Conservation (phyloP, 768 basidiomycete species). For the Boletus pseudo-olivaceus region DNA sequence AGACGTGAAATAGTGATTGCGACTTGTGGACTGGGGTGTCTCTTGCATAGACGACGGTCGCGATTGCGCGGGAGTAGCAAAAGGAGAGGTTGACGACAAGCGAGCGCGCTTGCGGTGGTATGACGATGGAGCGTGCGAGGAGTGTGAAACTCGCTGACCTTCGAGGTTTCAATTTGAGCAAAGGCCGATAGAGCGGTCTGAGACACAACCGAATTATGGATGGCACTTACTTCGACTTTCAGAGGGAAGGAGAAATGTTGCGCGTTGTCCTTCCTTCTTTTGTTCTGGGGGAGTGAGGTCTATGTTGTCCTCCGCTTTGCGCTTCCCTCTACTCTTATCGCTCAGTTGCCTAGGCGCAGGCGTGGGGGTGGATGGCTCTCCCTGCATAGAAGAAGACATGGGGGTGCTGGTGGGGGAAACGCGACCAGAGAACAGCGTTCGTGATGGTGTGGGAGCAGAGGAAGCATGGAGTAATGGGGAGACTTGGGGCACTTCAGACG, state of each 20-base stretch:
- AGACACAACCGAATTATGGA: conserved; percentile 14
- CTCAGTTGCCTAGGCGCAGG: conserved; percentile 31
- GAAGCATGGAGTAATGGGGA: conserved; percentile 10
- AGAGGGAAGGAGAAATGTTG: conserved; percentile 58
- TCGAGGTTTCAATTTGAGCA: conserved; percentile 21
- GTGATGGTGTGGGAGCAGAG: conserved; percentile 21
- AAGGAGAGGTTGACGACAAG: conserved; percentile 42
- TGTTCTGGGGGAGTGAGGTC: conserved; percentile 67
- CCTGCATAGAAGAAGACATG: conserved; percentile 16
- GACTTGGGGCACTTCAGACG: conserved; percentile 6
- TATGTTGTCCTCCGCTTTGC: conserved; percentile 73
- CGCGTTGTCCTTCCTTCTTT: conserved; percentile 43
- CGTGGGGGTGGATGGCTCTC: conserved; percentile 31
- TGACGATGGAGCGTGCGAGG: conserved; percentile 66
- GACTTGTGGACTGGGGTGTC: conserved; percentile 17
- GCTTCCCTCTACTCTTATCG: conserved; percentile 52
- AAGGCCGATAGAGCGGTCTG: conserved; percentile 20
- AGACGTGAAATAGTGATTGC: conserved; percentile 24
- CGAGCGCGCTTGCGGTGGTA: conserved; percentile 70
- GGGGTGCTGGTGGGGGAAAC: conserved; percentile 5
- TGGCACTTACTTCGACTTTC: conserved; percentile 55
- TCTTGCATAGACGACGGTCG: conserved; percentile 30
- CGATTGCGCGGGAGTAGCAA: conserved; percentile 31
- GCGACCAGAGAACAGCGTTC: conserved; percentile 11
- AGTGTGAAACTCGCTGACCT: conserved; percentile 54